Evolutionary conservation across 2,329 filamentous ascomycete species (phyloP), one percentile per base, ranked within the genome.

Genomic region (Talaromyces sp.): DNA sequence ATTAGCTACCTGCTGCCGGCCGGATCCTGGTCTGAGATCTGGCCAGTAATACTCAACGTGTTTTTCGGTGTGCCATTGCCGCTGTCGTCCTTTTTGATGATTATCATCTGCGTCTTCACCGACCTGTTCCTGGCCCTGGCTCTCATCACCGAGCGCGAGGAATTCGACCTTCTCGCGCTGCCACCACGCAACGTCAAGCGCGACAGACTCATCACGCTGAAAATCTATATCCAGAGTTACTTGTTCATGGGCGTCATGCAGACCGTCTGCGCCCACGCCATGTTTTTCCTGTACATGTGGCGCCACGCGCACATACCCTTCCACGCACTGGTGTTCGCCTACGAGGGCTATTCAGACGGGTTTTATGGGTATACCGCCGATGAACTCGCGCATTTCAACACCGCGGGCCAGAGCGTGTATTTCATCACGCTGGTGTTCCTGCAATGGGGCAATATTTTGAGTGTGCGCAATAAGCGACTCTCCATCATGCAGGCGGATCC

Each of bases 61-160:
- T 84, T 81, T 66, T 81, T 85, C 33, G 83, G 83, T 3, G 77
- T 85, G 3, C 83, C 83, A 0, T 73, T 82, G 0, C 81, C 82
- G 0, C 67, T 85, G 0, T 80, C 76, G 44, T 77, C 82, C 0
- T 85, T 85, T 68, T 75, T 85, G 50, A 85, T 85, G 82, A 84
- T 84, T 65, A 82, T 84, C 64, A 83, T 84, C 57, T 85, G 82
- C 61, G 80, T 84, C 63, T 84, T 84, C 63, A 84, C 82, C 12
- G 82, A 84, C 66, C 71, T 83, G 0, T 84, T 84, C 71, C 70
- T 82, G 2, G 80, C 79, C 0, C 69, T 84, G 0, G 80, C 80
- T 0, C 71, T 84, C 2, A 83, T 84, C 63, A 83, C 83, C 81
- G 82, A 85, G 58, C 81, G 82, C 65, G 80, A 83, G 57, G 82